Percentiles rank a stretch among this genome's conserved stretches.
These are phyloP conservation scores for Globisporangium irregulare DNA, from an alignment of 352 stramenopile species.

Conservation along the genomic window DNA sequence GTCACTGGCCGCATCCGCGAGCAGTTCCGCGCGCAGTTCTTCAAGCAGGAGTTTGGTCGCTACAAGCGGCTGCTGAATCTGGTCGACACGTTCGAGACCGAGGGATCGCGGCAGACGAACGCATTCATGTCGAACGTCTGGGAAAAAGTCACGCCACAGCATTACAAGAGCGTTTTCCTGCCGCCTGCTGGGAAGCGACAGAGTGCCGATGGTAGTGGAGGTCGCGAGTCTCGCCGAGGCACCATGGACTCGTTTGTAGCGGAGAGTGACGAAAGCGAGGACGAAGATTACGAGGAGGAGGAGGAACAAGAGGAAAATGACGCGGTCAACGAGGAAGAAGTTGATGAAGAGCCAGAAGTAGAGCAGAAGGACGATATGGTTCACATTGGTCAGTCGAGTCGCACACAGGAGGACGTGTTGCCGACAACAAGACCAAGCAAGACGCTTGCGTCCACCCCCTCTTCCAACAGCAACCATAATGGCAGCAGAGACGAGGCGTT, in stretches of 20 bases:
- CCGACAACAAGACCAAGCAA: not conserved
- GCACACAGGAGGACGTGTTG: not conserved
- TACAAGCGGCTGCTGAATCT: conserved; percentile 63
- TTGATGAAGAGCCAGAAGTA: conserved; percentile 5
- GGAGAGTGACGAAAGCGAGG: conserved; percentile 50
- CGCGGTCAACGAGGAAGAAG: not conserved
- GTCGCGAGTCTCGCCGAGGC: conserved; percentile 33
- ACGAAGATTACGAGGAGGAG: conserved; percentile 35
- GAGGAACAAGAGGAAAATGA: conserved; percentile 26
- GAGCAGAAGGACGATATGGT: conserved; percentile 2
- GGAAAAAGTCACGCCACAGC: conserved; percentile 47
- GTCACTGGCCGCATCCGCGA: conserved; percentile 45
- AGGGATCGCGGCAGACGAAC: conserved; percentile 32
- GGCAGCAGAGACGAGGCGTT: not conserved
- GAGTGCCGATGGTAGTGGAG: not conserved
- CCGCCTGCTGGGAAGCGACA: conserved; percentile 7
- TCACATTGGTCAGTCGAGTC: not conserved
- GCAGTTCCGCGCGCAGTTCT: conserved; percentile 34
- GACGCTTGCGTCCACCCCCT: too few relatives aligned
- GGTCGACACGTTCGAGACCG: conserved; percentile 66
- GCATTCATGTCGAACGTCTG: conserved; percentile 59
- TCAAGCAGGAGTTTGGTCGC: conserved; percentile 69
- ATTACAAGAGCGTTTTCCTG: conserved; percentile 52
- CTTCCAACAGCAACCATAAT: not conserved
- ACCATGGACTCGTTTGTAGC: conserved; percentile 57